Evolutionary conservation across 139 green algal species (phyloP).

Genomic region (Chlamydomonas eustigma): DNA sequence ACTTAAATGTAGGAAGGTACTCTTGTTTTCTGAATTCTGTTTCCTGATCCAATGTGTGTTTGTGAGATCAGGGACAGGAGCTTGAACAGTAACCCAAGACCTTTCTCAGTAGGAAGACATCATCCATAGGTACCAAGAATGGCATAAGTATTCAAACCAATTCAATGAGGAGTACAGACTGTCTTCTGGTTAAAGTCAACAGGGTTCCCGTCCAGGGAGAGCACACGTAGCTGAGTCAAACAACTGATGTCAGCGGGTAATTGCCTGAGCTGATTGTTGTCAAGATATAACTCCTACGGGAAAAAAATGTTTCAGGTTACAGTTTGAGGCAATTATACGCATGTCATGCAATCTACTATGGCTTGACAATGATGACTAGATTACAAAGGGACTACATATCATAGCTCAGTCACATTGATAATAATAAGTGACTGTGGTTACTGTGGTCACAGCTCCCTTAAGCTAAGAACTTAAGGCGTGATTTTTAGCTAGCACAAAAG

Average conservation of each 20-base stretch:
- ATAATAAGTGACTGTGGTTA: neutral
- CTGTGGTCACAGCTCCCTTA: neutral
- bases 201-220: neutral
- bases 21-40: too few species aligned
- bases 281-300: neutral
- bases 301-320: neutral
- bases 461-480: neutral
- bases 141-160: too few species aligned
- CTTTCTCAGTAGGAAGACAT: neutral
- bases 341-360: too few species aligned
- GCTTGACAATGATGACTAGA: too few species aligned
- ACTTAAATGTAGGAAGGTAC: too few species aligned
- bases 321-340: neutral
- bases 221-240: neutral
- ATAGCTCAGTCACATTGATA: too few species aligned
- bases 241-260: neutral
- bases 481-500: too few species aligned
- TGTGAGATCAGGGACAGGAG: neutral
- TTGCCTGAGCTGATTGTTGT: neutral
- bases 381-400: too few species aligned
- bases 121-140: neutral
- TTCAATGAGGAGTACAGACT: too few species aligned
- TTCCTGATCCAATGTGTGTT: too few species aligned
- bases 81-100: neutral
- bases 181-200: too few species aligned